Evolutionary conservation across 257 asterid genomes (phyloP).

Genomic region (Cordia subcordata): DNA sequence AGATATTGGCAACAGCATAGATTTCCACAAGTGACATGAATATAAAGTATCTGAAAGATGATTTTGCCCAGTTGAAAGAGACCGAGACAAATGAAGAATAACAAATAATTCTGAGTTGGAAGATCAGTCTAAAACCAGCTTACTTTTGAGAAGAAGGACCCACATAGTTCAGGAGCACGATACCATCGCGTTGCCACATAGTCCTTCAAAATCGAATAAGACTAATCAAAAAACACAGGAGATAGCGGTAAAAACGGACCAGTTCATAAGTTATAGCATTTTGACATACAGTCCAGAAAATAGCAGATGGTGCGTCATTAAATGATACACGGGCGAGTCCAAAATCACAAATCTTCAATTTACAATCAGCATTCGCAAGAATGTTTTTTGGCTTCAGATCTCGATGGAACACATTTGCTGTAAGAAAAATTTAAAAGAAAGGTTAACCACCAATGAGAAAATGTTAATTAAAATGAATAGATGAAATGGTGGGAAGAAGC

Average conservation of each 20-base stretch:
- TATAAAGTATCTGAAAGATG: background rate
- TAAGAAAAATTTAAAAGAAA: conserved; percentile 1
- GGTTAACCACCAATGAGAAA: background rate
- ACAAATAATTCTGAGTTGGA: background rate
- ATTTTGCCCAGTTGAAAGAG: background rate
- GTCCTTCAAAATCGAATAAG: conserved; percentile 47
- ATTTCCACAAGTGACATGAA: no score
- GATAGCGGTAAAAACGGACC: background rate
- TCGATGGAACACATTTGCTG: conserved; percentile 93
- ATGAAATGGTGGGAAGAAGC: background rate
- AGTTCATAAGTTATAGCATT: background rate
- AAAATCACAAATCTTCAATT: conserved; percentile 95
- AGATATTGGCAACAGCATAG: no score
- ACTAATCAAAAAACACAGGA: conserved; percentile 12
- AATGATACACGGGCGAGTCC: conserved; percentile 96
- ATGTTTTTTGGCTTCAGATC: conserved; percentile 94
- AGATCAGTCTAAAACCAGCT: conserved; percentile 20
- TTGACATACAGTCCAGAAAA: conserved; percentile 86
- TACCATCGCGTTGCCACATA: conserved; percentile 98
- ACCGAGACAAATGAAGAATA: background rate
- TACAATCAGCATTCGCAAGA: conserved; percentile 95
- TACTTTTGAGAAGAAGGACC: conserved; percentile 96
- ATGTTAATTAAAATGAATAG: background rate
- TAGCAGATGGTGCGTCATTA: conserved; percentile 94
- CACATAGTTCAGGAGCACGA: conserved; percentile 96